phyloP scores from a whole-genome alignment of 352 stramenopile species.

The Pythium brachiatum region DNA sequence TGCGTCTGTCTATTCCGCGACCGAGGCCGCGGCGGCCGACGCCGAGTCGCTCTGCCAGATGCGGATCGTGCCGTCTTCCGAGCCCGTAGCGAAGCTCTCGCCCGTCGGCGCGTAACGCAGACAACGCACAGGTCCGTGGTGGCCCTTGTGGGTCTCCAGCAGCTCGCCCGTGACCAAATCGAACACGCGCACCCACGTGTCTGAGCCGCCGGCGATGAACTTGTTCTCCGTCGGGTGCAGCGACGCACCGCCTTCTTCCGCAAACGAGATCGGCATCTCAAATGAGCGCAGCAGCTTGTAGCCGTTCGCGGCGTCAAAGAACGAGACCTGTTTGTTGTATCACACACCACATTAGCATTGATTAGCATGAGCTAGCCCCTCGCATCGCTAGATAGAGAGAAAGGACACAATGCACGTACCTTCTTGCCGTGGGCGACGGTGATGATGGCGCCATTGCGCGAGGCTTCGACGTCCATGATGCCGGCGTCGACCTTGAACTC shows the following conservation, averaged over 20 bases:
- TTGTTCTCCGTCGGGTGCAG: constrained; percentile 81
- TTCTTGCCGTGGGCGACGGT: constrained; percentile 92
- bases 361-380: background rate
- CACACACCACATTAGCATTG: background rate
- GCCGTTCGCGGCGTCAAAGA: constrained; percentile 85
- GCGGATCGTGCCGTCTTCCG: constrained; percentile 97
- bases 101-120: constrained; percentile 93
- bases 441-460: constrained; percentile 61
- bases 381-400: background rate
- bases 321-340: constrained; percentile 86
- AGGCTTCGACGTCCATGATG: constrained; percentile 86
- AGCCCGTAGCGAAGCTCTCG: constrained; percentile 94
- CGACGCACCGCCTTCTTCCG: constrained; percentile 89
- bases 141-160: constrained; percentile 96
- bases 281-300: constrained; percentile 73
- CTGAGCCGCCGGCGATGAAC: constrained; percentile 91
- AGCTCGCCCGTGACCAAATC: constrained; percentile 90
- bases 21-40: constrained; percentile 58
- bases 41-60: constrained; percentile 91
- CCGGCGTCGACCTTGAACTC: constrained; percentile 68
- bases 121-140: constrained; percentile 97
- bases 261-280: constrained; percentile 88
- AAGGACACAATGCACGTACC: constrained; percentile 22
- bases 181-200: constrained; percentile 98
- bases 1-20: constrained; percentile 40